Evolutionary conservation across 495 filamentous ascomycete genomes (phyloP).

Genomic region (Bacidia rubella): DNA sequence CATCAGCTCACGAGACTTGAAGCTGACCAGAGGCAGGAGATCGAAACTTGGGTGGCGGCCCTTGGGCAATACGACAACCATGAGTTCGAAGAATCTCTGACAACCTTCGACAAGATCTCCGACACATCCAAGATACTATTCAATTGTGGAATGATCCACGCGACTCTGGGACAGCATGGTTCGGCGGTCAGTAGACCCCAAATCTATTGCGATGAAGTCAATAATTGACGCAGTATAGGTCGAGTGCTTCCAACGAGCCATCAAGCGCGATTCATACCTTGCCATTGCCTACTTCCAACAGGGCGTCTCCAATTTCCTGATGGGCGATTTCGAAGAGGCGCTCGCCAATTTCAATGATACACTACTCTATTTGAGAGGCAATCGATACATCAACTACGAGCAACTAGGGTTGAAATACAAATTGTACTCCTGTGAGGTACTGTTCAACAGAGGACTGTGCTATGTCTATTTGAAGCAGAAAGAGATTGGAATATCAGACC

Average conservation of each 20-base stretch:
- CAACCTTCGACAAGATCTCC: conserved; percentile 69
- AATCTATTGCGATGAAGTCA: not conserved
- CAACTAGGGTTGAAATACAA: conserved; percentile 94
- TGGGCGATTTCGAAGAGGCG: conserved; percentile 95
- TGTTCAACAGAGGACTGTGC: conserved; percentile 96
- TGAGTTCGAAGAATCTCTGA: conserved; percentile 79
- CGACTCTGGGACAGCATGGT: conserved; percentile 91
- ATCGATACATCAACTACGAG: conserved; percentile 95
- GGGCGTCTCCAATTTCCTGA: conserved; percentile 93
- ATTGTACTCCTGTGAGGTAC: conserved; percentile 89
- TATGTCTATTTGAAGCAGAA: conserved; percentile 94
- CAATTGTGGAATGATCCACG: conserved; percentile 97
- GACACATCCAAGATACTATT: conserved; percentile 98
- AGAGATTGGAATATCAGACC: conserved; percentile 77
- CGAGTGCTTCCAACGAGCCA: conserved; percentile 83
- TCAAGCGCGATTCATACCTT: conserved; percentile 82
- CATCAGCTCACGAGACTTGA: not conserved
- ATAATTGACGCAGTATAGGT: conserved; percentile 42
- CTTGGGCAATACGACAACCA: conserved; percentile 88
- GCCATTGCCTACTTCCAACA: conserved; percentile 98
- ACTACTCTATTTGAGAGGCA: conserved; percentile 83
- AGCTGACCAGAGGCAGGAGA: conserved; percentile 54
- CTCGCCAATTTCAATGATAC: conserved; percentile 99
- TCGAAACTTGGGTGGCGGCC: conserved; percentile 94
- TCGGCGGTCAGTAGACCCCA: conserved; percentile 59